Evolutionary conservation across 306 rosid species (phyloP).

Genomic region (Fragaria ananassa): DNA sequence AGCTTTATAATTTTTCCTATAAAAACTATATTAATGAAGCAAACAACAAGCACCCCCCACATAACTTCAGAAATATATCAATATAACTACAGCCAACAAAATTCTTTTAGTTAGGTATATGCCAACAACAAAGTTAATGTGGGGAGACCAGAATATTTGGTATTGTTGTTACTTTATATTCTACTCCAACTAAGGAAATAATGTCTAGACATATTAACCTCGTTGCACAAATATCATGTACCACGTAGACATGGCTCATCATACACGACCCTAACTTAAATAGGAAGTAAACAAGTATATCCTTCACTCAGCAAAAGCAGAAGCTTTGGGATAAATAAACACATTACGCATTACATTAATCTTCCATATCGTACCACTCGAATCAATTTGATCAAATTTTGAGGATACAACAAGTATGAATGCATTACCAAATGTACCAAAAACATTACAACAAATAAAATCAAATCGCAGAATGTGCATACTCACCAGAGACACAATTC

Average conservation of each 20-base stretch:
- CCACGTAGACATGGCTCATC: not conserved
- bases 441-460: slow-evolving; percentile 1
- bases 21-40: not conserved
- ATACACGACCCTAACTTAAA: slow-evolving; percentile 1
- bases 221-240: not conserved
- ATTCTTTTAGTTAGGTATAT: not conserved
- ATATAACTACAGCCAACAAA: not conserved
- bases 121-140: not conserved
- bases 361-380: not conserved
- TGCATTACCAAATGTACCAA: not conserved
- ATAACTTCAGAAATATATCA: not conserved
- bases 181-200: not conserved
- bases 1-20: not conserved
- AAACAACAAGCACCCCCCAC: not conserved
- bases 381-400: not conserved
- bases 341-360: not conserved
- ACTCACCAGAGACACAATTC: slow-evolving; percentile 58
- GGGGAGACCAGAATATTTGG: too few species aligned
- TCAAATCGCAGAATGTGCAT: not conserved
- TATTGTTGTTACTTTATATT: not conserved
- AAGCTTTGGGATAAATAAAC: not conserved
- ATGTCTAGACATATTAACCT: not conserved
- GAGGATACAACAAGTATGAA: not conserved
- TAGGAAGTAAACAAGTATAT: not conserved
- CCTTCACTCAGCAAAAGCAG: not conserved